Evolutionary conservation across 2,329 filamentous ascomycete genomes (phyloP).

Genomic region (Blastomyces gilchristii): DNA sequence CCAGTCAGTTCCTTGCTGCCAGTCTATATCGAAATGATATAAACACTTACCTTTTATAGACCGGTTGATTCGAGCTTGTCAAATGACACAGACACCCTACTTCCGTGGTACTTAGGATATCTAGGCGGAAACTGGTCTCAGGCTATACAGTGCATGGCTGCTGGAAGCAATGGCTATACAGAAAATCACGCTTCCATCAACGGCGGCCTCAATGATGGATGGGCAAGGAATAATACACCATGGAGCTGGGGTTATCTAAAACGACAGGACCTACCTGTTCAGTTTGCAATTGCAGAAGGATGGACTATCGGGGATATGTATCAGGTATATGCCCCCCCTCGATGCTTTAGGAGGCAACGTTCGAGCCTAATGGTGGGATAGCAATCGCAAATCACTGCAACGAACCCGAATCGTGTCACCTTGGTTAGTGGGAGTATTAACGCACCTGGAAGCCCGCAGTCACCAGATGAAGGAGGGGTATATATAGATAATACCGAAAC

Average conservation of each 20-base stretch:
- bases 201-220: constrained; percentile 43
- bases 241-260: constrained; percentile 45
- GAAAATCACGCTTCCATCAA: constrained; percentile 46
- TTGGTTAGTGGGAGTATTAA: constrained; percentile 45
- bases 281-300: constrained; percentile 46
- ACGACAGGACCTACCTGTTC: constrained; percentile 44
- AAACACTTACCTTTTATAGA: constrained; percentile 17
- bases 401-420: constrained; percentile 44
- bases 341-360: no score
- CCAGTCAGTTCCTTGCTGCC: constrained; percentile 30
- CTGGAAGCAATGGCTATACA: constrained; percentile 44
- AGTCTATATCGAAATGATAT: background rate
- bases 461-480: constrained; percentile 34
- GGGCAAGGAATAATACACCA: constrained; percentile 46
- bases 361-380: constrained; percentile 12
- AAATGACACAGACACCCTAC: constrained; percentile 35
- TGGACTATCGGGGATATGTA: constrained; percentile 51
- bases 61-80: constrained; percentile 32
- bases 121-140: constrained; percentile 41
- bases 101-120: constrained; percentile 49
- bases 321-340: constrained; percentile 24
- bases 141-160: constrained; percentile 46
- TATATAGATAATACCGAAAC: constrained; percentile 45
- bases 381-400: constrained; percentile 44
- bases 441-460: constrained; percentile 39